Evolutionary conservation across 805 yeast species (phyloP).

Genomic region (Myxozyma geophila): DNA sequence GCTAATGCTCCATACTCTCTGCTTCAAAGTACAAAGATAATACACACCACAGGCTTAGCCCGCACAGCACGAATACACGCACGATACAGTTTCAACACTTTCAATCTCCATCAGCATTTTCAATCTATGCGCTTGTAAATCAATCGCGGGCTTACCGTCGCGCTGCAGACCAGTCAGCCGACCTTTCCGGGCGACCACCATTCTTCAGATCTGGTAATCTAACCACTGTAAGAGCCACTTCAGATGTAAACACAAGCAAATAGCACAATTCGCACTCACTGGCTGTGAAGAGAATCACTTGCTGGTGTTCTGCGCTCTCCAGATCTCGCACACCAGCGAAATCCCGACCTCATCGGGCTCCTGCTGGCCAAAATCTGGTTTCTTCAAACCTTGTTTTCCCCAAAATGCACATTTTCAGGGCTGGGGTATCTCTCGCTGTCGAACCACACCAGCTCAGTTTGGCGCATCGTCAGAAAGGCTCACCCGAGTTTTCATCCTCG

Average conservation of each 20-base stretch:
- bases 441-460: conserved; percentile 2
- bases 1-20: background rate
- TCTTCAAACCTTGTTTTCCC: background rate
- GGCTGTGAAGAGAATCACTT: too few species aligned
- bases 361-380: too few species aligned
- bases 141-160: conserved; percentile 46
- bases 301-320: too few species aligned
- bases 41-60: conserved; percentile 51
- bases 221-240: background rate
- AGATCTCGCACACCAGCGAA: too few species aligned
- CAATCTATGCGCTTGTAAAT: background rate
- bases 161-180: conserved; percentile 45
- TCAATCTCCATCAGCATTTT: background rate
- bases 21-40: background rate
- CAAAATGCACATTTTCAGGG: background rate
- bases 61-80: conserved; percentile 53
- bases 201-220: background rate
- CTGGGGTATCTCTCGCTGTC: background rate
- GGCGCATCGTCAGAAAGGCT: conserved; percentile 12
- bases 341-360: too few species aligned
- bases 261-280: background rate
- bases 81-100: conserved; percentile 54
- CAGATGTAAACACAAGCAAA: background rate
- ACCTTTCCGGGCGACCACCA: conserved; percentile 8
- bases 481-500: conserved; percentile 14